These are phyloP conservation scores for Backusella tarrabulga DNA, from an alignment of 192 early-diverging fungal species.

Conservation along the genomic window DNA sequence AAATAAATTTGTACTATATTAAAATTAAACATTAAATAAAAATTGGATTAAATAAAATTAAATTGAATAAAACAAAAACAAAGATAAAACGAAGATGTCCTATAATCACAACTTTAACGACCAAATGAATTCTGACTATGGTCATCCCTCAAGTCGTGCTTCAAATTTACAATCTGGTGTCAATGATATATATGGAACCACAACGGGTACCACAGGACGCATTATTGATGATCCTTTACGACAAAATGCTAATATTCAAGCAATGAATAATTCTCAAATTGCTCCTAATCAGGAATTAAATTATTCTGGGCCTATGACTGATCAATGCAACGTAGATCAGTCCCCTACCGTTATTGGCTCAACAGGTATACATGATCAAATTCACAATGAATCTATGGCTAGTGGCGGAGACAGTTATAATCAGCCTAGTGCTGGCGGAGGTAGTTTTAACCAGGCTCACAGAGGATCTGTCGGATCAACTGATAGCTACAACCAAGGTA, in stretches of 20 bases:
- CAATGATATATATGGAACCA: background rate
- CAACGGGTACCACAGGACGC: background rate
- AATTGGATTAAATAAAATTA: background rate
- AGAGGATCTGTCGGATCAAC: background rate
- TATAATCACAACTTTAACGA: background rate
- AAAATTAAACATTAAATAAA: no score
- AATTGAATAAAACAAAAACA: background rate
- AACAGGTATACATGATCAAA: conserved; percentile 10
- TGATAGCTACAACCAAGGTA: background rate
- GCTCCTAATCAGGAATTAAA: background rate
- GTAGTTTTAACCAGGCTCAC: background rate
- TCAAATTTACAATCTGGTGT: background rate
- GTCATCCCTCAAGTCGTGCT: background rate
- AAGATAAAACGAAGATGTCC: background rate
- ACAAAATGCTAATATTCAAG: background rate
- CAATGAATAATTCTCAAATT: background rate
- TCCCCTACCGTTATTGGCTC: background rate
- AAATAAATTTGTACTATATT: background rate
- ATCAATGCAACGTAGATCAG: background rate
- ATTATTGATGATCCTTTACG: background rate
- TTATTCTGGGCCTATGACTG: background rate
- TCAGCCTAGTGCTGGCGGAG: background rate
- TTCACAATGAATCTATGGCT: background rate
- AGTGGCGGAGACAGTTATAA: background rate
- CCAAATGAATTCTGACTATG: background rate